Percentiles rank a stretch among this genome's conserved stretches.
Conservation (phyloP, 1,284 basidiomycete genomes). For the Cryptococcus sp. region DNA sequence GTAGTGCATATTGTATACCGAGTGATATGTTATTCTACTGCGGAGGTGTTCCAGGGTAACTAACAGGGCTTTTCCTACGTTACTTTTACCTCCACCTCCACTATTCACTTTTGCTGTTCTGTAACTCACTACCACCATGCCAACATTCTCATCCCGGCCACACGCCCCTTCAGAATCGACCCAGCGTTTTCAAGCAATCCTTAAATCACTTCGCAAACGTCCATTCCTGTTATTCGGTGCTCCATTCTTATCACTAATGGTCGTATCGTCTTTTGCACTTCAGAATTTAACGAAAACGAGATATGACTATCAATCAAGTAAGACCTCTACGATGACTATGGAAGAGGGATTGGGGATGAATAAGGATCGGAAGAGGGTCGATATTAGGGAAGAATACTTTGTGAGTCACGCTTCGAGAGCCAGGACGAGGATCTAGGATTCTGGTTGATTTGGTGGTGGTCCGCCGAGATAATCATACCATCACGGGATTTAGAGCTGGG, state of each 20-base stretch:
- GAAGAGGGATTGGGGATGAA: conserved; percentile 80
- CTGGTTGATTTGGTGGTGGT: no score
- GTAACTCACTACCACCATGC: no score
- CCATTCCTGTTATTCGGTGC: conserved; percentile 67
- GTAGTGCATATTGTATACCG: no score
- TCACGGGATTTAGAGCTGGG: not conserved
- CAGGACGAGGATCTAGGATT: not conserved
- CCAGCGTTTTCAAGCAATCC: conserved; percentile 29
- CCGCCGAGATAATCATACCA: not conserved
- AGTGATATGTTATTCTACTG: no score
- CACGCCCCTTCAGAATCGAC: conserved; percentile 50
- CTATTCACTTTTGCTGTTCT: no score
- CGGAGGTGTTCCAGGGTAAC: no score
- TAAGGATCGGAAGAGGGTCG: conserved; percentile 76
- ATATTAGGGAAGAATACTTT: conserved; percentile 93
- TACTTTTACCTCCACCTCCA: no score
- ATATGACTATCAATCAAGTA: conserved; percentile 82
- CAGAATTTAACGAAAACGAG: conserved; percentile 81
- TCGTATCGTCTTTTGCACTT: conserved; percentile 80
- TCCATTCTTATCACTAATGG: conserved; percentile 80
- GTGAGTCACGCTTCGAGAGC: conserved; percentile 54
- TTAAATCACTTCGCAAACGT: conserved; percentile 32
- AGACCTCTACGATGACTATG: conserved; percentile 68
- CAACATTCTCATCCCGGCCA: conserved; percentile 51
- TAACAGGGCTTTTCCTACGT: no score